phyloP scores from a whole-genome alignment of 805 yeast species.

The Phaffomyces opuntiae region DNA sequence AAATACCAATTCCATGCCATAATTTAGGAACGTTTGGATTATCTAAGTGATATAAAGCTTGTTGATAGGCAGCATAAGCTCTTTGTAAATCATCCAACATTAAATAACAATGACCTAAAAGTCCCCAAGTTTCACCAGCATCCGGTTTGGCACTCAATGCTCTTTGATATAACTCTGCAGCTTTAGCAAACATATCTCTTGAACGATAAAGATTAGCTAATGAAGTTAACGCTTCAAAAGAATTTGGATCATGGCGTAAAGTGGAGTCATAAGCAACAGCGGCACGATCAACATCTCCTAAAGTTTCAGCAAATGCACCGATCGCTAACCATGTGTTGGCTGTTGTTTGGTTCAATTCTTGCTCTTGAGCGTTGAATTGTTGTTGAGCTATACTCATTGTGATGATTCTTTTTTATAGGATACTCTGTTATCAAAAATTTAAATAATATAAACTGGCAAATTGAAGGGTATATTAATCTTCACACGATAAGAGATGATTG shows the following conservation, averaged over 20 bases:
- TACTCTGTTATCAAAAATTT: too few species aligned
- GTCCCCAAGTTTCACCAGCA: constrained; percentile 96
- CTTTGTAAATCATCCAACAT: constrained; percentile 95
- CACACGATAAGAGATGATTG: too few species aligned
- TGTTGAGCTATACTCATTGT: constrained; percentile 10
- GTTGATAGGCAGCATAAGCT: constrained; percentile 95
- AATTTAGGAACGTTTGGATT: constrained; percentile 94
- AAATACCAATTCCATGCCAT: constrained; percentile 98
- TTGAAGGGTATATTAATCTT: too few species aligned
- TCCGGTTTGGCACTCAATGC: constrained; percentile 77
- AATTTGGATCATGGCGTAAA: constrained; percentile 76
- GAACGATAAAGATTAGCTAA: constrained; percentile 85
- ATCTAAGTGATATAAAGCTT: constrained; percentile 83
- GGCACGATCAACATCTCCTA: constrained; percentile 87
- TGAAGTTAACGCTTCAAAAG: constrained; percentile 77
- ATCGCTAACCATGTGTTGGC: constrained; percentile 85
- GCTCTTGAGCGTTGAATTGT: constrained; percentile 27
- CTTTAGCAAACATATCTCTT: constrained; percentile 85
- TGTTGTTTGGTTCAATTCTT: constrained; percentile 42
- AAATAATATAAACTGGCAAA: too few species aligned
- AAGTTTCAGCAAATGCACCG: constrained; percentile 81
- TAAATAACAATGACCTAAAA: constrained; percentile 90
- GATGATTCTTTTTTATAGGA: not conserved
- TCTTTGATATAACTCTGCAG: constrained; percentile 88
- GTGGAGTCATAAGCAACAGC: constrained; percentile 84